Evolutionary conservation across 495 filamentous ascomycete species (phyloP).

Genomic region (Daldinia decipiens): DNA sequence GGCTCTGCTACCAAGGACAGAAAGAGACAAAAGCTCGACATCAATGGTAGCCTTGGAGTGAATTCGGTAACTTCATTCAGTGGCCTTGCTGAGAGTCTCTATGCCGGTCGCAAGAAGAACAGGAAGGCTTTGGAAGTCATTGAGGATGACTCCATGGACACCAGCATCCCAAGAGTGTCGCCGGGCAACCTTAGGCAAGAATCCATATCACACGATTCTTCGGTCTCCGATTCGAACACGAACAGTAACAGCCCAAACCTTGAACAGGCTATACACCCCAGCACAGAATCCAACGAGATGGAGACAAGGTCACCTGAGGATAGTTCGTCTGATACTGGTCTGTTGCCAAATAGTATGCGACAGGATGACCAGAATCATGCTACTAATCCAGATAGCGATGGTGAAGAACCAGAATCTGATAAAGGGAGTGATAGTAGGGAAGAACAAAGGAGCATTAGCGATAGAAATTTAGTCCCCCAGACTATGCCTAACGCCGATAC

Average conservation of each 20-base stretch:
- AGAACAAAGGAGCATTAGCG: conserved; percentile 6
- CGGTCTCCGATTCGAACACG: not conserved
- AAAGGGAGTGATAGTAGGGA: not conserved
- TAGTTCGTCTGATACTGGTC: not conserved
- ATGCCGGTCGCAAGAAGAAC: conserved; percentile 28
- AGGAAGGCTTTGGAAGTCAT: not conserved
- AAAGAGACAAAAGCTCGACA: conserved; percentile 39
- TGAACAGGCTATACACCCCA: not conserved
- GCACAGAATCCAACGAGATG: conserved; percentile 18
- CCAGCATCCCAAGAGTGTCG: not conserved
- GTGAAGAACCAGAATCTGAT: not conserved
- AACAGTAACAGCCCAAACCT: not conserved
- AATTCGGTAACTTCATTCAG: conserved; percentile 21
- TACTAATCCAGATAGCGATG: not conserved
- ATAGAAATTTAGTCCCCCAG: not conserved
- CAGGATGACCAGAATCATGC: conserved; percentile 13
- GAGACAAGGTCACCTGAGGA: not conserved
- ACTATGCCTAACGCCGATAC: not conserved
- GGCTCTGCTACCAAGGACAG: not conserved
- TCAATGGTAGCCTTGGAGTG: not conserved
- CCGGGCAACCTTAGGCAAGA: not conserved
- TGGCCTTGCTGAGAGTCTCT: conserved; percentile 35
- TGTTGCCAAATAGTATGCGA: not conserved
- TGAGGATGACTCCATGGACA: conserved; percentile 1
- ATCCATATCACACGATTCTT: not conserved